These are phyloP conservation scores for Leucosporidium scottii DNA, from an alignment of 768 basidiomycete species.

Conservation along the genomic window DNA sequence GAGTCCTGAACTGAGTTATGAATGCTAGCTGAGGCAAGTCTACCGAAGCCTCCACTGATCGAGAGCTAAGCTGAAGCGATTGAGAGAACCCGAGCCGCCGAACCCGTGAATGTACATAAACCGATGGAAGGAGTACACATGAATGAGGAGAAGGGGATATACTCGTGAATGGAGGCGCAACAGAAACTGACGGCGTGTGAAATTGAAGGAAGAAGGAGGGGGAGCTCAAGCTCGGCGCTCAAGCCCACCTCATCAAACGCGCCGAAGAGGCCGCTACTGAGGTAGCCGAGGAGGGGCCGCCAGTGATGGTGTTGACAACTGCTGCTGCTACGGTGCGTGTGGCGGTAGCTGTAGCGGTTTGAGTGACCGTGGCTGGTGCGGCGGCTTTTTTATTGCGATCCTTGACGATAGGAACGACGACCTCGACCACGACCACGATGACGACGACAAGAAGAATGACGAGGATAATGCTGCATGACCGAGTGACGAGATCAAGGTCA, in stretches of 20 bases:
- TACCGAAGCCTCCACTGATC: too few species aligned
- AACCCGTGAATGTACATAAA: too few species aligned
- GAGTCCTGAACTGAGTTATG: too few species aligned
- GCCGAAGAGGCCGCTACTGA: not conserved
- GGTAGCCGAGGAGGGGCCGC: not conserved
- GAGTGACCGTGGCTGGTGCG: not conserved
- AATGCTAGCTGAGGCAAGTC: too few species aligned
- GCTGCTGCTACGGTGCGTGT: not conserved
- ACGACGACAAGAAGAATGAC: not conserved
- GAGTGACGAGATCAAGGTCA: slow-evolving; percentile 41
- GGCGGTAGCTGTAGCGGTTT: not conserved
- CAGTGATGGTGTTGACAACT: not conserved
- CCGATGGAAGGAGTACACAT: too few species aligned
- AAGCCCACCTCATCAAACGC: not conserved
- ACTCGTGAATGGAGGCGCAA: too few species aligned
- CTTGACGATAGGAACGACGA: slow-evolving; percentile 1
- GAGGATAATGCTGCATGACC: not conserved
- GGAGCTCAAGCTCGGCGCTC: not conserved
- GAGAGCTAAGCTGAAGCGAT: too few species aligned
- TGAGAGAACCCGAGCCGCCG: too few species aligned
- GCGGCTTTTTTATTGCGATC: not conserved
- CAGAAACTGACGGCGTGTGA: too few species aligned
- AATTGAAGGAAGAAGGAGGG: not conserved
- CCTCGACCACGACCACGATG: slow-evolving; percentile 11
- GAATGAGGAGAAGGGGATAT: too few species aligned